These are phyloP conservation scores for Mycena vulgaris DNA, from an alignment of 768 basidiomycete genomes.

Conservation along the genomic window DNA sequence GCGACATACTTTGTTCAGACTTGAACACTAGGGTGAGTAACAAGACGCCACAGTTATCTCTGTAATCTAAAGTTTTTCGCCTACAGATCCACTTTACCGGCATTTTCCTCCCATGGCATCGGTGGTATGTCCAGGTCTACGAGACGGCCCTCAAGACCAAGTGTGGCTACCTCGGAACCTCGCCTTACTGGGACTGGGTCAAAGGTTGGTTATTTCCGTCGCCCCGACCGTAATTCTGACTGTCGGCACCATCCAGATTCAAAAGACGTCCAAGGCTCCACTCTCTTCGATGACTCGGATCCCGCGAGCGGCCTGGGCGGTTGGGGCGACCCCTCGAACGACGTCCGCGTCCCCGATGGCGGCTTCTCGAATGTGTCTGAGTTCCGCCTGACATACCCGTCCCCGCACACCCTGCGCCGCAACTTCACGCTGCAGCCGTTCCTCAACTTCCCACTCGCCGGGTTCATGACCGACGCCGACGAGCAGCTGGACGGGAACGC, in stretches of 20 bases:
- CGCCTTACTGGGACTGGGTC: constrained; percentile 38
- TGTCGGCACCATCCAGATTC: constrained; percentile 21
- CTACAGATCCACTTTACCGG: constrained; percentile 32
- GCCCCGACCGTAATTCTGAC: not conserved
- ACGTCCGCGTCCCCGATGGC: constrained; percentile 44
- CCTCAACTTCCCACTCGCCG: constrained; percentile 17
- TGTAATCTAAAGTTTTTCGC: not conserved
- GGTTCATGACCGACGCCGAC: constrained; percentile 37
- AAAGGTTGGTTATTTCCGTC: constrained; percentile 1
- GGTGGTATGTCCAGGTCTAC: constrained; percentile 32
- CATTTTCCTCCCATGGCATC: constrained; percentile 35
- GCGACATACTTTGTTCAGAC: not conserved
- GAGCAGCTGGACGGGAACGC: constrained; percentile 43
- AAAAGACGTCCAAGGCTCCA: constrained; percentile 36
- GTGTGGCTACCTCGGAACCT: constrained; percentile 28
- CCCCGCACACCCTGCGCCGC: constrained; percentile 51
- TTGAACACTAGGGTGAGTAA: constrained; percentile 11
- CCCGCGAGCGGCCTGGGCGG: constrained; percentile 41
- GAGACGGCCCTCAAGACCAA: constrained; percentile 21
- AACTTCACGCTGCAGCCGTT: constrained; percentile 54
- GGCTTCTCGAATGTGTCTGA: constrained; percentile 41
- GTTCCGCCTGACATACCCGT: constrained; percentile 50
- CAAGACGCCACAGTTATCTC: not conserved
- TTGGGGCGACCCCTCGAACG: constrained; percentile 41
- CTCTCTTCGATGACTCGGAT: constrained; percentile 38